Evolutionary conservation across 768 basidiomycete genomes (phyloP).

Genomic region (Myochromella boudieri): DNA sequence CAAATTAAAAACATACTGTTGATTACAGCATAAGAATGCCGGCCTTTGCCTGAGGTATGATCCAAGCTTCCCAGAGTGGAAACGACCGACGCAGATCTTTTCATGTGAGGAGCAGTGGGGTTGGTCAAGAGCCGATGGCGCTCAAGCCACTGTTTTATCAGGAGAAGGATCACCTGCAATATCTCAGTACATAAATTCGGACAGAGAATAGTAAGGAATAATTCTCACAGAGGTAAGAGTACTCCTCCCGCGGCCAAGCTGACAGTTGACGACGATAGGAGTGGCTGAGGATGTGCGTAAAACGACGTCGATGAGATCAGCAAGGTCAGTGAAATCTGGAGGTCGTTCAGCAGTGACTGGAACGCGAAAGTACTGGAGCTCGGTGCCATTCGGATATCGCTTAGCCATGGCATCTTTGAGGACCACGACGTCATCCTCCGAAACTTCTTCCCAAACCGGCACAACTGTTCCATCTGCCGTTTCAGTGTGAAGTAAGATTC

Average conservation of each 20-base stretch:
- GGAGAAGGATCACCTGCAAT: slow-evolving; percentile 68
- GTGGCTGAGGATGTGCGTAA: slow-evolving; percentile 67
- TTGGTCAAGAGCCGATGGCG: slow-evolving; percentile 34
- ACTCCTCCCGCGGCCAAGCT: slow-evolving; percentile 90
- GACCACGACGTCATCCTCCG: slow-evolving; percentile 67
- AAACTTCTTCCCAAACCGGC: slow-evolving; percentile 93
- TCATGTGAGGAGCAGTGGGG: slow-evolving; percentile 35
- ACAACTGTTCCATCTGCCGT: slow-evolving; percentile 83
- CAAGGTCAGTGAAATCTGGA: slow-evolving; percentile 73
- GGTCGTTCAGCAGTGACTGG: slow-evolving; percentile 91
- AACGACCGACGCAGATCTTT: slow-evolving; percentile 44
- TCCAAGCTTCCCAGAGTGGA: slow-evolving; percentile 37
- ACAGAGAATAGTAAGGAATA: not conserved
- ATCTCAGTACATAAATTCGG: not conserved
- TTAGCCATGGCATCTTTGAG: slow-evolving; percentile 87
- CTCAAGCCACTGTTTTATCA: slow-evolving; percentile 84
- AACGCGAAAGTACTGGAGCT: slow-evolving; percentile 78
- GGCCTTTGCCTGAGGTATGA: slow-evolving; percentile 26
- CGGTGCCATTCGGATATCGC: slow-evolving; percentile 48
- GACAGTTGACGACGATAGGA: slow-evolving; percentile 92
- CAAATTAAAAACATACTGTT: slow-evolving; percentile 60
- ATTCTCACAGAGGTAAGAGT: slow-evolving; percentile 79
- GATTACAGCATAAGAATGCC: slow-evolving; percentile 82
- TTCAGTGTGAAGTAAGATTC: slow-evolving; percentile 89
- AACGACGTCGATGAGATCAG: slow-evolving; percentile 77